phyloP scores from a whole-genome alignment of 2,329 filamentous ascomycete genomes.

The Huntiella omanensis region DNA sequence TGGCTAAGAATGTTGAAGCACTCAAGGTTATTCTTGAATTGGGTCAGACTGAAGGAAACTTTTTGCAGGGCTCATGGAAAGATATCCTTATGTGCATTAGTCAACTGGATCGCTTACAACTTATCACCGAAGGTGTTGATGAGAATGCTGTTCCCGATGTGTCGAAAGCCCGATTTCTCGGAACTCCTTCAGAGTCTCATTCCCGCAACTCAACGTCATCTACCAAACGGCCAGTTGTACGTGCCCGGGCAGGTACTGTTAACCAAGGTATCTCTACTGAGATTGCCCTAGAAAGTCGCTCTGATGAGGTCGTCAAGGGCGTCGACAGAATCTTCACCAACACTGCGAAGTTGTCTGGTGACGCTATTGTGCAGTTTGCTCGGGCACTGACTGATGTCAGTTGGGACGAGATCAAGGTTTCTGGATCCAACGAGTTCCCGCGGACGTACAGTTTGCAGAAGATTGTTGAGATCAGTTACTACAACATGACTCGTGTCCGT shows the following conservation, averaged over 20 bases:
- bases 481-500: constrained; percentile 97
- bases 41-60: constrained; percentile 79
- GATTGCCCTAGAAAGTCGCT: constrained; percentile 79
- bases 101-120: constrained; percentile 83
- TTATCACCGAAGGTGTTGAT: constrained; percentile 87
- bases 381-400: constrained; percentile 84
- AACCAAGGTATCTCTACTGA: constrained; percentile 50
- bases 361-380: constrained; percentile 91
- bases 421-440: constrained; percentile 84
- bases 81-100: constrained; percentile 90
- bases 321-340: constrained; percentile 96
- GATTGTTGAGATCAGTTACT: constrained; percentile 95
- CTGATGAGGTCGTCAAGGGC: constrained; percentile 77
- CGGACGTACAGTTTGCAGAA: constrained; percentile 96
- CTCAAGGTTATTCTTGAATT: constrained; percentile 82
- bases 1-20: constrained; percentile 89
- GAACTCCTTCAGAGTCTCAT: constrained; percentile 36
- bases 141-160: constrained; percentile 86
- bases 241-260: constrained; percentile 16
- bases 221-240: constrained; percentile 17
- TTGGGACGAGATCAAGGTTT: constrained; percentile 98
- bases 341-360: constrained; percentile 78
- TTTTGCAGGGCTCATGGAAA: constrained; percentile 79
- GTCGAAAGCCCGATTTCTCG: constrained; percentile 57
- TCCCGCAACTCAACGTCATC: constrained; percentile 48